phyloP scores from a whole-genome alignment of 331 rosid genomes.

The Spiraea crenata region DNA sequence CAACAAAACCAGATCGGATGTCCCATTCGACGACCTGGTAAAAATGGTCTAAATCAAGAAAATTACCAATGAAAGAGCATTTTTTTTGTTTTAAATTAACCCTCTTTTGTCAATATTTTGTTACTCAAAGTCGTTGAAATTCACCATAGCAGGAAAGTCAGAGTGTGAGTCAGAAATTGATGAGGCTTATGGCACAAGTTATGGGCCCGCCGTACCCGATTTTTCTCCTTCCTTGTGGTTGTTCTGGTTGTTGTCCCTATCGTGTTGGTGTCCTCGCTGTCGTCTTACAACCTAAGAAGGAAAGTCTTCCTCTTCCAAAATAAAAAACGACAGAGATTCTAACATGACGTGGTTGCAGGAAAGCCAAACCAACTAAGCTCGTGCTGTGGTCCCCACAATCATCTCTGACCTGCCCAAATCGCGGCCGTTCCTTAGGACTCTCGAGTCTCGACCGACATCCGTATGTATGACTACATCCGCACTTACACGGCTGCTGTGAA shows the following conservation, averaged over 20 bases:
- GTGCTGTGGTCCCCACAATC: constrained; percentile 34
- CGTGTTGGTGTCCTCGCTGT: not conserved
- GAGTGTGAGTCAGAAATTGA: not conserved
- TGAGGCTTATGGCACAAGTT: not conserved
- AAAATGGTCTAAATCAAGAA: too few relatives aligned
- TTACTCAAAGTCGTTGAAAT: not conserved
- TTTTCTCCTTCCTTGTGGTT: not conserved
- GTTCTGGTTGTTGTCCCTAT: not conserved
- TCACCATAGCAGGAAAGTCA: not conserved
- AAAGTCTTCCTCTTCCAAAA: not conserved
- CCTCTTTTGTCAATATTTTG: too few relatives aligned
- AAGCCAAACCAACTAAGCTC: constrained; percentile 6
- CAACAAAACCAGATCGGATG: too few relatives aligned
- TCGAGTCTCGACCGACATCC: too few relatives aligned
- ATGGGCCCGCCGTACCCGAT: not conserved
- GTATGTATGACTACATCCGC: too few relatives aligned
- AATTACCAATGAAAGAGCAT: too few relatives aligned
- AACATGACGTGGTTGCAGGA: constrained; percentile 22
- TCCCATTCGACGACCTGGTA: too few relatives aligned
- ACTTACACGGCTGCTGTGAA: not conserved
- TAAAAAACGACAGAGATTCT: constrained; percentile 39
- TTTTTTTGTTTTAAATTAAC: too few relatives aligned
- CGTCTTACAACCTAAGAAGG: not conserved
- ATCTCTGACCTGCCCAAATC: not conserved
- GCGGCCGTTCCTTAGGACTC: too few relatives aligned